A percentile compares a stretch with the other conserved stretches of the same genome.
Evolutionary conservation across 1,139 yeast species (phyloP).

Genomic region (Ogataea hybrid): DNA sequence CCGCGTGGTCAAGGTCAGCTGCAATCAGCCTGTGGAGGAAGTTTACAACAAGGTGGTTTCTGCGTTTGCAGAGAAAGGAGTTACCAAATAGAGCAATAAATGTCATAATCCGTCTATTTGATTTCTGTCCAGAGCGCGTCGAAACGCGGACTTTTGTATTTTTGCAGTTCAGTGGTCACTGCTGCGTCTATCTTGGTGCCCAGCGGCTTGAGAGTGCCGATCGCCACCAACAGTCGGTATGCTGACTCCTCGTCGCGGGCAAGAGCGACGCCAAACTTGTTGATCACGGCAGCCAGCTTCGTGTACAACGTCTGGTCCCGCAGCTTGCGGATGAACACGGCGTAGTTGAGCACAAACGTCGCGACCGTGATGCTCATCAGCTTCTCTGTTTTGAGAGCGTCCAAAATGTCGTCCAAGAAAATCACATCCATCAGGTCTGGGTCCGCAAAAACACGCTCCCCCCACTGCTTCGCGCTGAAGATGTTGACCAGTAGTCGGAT

Average conservation of each 20-base stretch:
- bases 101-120: background rate
- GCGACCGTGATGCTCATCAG: conserved; percentile 45
- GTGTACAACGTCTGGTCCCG: conserved; percentile 16
- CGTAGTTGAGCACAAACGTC: conserved; percentile 52
- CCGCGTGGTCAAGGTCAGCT: conserved; percentile 74
- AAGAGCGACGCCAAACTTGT: conserved; percentile 12
- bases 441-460: conserved; percentile 36
- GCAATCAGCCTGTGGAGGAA: conserved; percentile 76
- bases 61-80: conserved; percentile 49
- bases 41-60: conserved; percentile 72
- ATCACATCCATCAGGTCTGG: conserved; percentile 31
- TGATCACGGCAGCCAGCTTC: conserved; percentile 14
- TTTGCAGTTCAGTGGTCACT: conserved; percentile 11
- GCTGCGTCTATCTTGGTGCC: conserved; percentile 8
- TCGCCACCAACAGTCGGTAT: conserved; percentile 53
- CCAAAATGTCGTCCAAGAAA: conserved; percentile 27
- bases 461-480: conserved; percentile 45
- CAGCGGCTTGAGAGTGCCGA: conserved; percentile 41
- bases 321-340: conserved; percentile 29
- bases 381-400: conserved; percentile 27
- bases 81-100: conserved; percentile 11
- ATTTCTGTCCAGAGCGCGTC: conserved; percentile 20
- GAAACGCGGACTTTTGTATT: conserved; percentile 19
- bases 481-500: conserved; percentile 50
- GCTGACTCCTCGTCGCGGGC: conserved; percentile 45